Evolutionary conservation across 1,284 basidiomycete species (phyloP), one percentile per base, ranked within the genome.

Genomic region (Heliocybe sulcata): DNA sequence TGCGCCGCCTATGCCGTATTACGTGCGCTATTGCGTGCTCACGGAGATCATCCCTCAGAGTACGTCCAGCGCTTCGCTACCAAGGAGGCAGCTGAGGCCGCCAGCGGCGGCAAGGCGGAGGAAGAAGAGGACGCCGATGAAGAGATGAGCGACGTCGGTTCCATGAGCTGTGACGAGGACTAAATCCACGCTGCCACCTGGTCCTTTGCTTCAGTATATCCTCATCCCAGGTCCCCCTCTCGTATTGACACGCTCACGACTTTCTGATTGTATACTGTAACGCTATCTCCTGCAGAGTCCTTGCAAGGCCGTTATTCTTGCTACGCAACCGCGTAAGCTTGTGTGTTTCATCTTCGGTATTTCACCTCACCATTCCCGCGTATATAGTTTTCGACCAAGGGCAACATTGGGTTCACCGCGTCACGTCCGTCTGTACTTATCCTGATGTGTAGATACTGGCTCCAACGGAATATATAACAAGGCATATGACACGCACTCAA

Each of bases 131-230:
- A 85, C 20, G 78, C 82, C 51, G 92, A 94, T 61, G 90, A 87
- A 63, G 92, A 91, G 68, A 94, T 95, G 90, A 94, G 92, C 69
- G 93, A 94, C 63, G 80, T 92, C 65, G 92, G 92, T 57, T 93
- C 90, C 72, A 84, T 93, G 69, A 91, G 86, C 67, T 90, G 90
- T 56, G 86, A 83, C 55, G 85, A 87, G 59, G 73, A 67, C 56
- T 73, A 61, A 69, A 55, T 35, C 48, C n/a, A 4, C 47, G 20
- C 47, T n/a, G 11, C 22, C 27, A 9, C 14, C 27, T 49, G 9
- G 10, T 22, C 8, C 4, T 49, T 22, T 22, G 22, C 47, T 16
- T 6, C 20, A 25, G 8, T 49, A 4, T 26, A 25, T 22, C 27
- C 12, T 22, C 14, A 26, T 20, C 27, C 22, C 20, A 6, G 27